Evolutionary conservation across 2,329 filamentous ascomycete species (phyloP).

Genomic region (Aureobasidium sp.): DNA sequence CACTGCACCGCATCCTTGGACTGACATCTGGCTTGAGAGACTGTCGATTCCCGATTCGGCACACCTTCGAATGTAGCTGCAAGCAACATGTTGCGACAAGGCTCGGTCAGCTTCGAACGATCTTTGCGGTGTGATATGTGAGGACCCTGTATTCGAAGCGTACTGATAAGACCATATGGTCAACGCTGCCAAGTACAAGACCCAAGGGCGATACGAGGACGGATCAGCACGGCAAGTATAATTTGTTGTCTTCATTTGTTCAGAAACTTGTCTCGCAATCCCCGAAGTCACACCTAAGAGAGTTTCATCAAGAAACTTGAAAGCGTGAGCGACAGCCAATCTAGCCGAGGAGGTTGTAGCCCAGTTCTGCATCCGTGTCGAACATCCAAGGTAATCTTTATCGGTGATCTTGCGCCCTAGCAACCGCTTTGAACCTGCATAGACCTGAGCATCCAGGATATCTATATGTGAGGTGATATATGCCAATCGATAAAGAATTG

Average conservation of each 20-base stretch:
- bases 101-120: not conserved
- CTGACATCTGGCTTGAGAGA: not conserved
- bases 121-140: not conserved
- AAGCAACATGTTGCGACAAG: not conserved
- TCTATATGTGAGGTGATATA: slow-evolving; percentile 97
- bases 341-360: slow-evolving; percentile 75
- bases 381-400: slow-evolving; percentile 69
- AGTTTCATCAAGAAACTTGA: slow-evolving; percentile 76
- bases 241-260: slow-evolving; percentile 29
- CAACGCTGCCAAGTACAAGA: slow-evolving; percentile 79
- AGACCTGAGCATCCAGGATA: slow-evolving; percentile 90
- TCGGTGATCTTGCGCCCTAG: slow-evolving; percentile 75
- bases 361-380: slow-evolving; percentile 79
- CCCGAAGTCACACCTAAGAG: slow-evolving; percentile 45
- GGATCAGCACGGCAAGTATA: slow-evolving; percentile 85
- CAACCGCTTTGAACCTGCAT: slow-evolving; percentile 73
- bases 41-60: not conserved
- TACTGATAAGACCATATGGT: slow-evolving; percentile 92
- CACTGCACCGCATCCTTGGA: slow-evolving; percentile 63
- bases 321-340: slow-evolving; percentile 81
- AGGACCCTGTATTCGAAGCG: slow-evolving; percentile 35
- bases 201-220: slow-evolving; percentile 83
- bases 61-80: not conserved
- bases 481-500: slow-evolving; percentile 79
- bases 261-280: not conserved